Evolutionary conservation across 352 stramenopile species (phyloP).

Genomic region (Globisporangium splendens): DNA sequence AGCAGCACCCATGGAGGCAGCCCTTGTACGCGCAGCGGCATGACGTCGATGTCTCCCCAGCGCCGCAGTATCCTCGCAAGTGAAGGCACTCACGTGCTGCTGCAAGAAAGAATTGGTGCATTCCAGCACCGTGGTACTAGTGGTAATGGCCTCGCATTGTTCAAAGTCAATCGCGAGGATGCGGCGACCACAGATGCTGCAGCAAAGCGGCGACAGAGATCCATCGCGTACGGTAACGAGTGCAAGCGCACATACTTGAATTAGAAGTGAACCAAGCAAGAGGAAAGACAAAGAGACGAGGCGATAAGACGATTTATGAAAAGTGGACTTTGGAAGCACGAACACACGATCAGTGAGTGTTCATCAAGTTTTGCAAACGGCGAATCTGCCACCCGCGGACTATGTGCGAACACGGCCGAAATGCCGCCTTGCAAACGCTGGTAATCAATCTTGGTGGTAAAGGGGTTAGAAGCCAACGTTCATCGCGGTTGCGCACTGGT

Average conservation of each 20-base stretch:
- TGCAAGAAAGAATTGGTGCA: constrained; percentile 17
- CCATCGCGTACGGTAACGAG: constrained; percentile 10
- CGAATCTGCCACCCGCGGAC: too few species aligned
- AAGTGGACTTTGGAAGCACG: neutral
- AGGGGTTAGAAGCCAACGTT: too few species aligned
- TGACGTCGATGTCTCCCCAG: constrained; percentile 1
- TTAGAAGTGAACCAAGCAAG: neutral
- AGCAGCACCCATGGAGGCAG: too few species aligned
- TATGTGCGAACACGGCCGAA: too few species aligned
- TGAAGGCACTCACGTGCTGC: constrained; percentile 14
- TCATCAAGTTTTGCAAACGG: too few species aligned
- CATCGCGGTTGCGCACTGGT: too few species aligned
- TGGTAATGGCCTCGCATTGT: constrained; percentile 6
- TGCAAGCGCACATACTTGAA: constrained; percentile 2
- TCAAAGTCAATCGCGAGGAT: constrained; percentile 12
- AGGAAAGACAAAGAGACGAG: neutral
- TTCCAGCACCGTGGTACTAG: constrained; percentile 14
- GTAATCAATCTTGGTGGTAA: too few species aligned
- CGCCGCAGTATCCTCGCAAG: constrained; percentile 15
- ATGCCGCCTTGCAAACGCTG: too few species aligned
- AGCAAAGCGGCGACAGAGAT: constrained; percentile 3
- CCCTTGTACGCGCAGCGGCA: neutral
- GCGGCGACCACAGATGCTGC: neutral
- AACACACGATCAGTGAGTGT: too few species aligned
- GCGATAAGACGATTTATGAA: neutral